Evolutionary conservation across 176 grass and related monocot genomes (phyloP).

Genomic region (Puccinellia tenuiflora): DNA sequence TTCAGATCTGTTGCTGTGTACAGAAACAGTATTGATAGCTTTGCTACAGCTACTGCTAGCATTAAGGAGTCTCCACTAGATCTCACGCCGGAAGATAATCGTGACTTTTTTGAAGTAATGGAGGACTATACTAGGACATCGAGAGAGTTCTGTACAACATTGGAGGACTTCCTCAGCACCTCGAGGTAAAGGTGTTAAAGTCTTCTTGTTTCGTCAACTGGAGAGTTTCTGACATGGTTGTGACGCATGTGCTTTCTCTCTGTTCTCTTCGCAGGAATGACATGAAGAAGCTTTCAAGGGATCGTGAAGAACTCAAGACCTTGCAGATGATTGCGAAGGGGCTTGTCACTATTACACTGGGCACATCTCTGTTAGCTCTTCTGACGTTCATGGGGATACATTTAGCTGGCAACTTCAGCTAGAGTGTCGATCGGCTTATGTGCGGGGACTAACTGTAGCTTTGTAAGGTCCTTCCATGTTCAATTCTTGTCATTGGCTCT

Average conservation of each 20-base stretch:
- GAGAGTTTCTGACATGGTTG: neutral
- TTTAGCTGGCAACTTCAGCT: neutral
- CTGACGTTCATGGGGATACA: neutral
- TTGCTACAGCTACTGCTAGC: neutral
- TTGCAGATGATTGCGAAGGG: neutral
- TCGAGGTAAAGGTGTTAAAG: neutral
- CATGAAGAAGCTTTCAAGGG: neutral
- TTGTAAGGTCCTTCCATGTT: neutral
- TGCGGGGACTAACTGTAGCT: neutral
- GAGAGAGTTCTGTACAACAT: neutral
- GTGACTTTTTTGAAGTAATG: neutral
- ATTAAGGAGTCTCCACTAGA: neutral
- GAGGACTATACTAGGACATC: neutral
- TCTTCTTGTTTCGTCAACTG: neutral
- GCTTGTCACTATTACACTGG: neutral
- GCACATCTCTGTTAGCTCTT: neutral
- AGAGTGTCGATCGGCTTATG: neutral
- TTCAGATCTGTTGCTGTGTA: neutral
- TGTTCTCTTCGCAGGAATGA: neutral
- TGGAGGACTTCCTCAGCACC: neutral
- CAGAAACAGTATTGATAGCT: neutral
- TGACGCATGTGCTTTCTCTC: neutral
- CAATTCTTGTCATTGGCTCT: neutral
- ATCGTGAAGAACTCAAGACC: neutral
- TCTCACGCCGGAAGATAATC: neutral